A percentile compares a stretch with the other conserved stretches of the same genome.
These are phyloP conservation scores for Yamadazyma tumulicola DNA, from an alignment of 805 yeast genomes.

Conservation along the genomic window DNA sequence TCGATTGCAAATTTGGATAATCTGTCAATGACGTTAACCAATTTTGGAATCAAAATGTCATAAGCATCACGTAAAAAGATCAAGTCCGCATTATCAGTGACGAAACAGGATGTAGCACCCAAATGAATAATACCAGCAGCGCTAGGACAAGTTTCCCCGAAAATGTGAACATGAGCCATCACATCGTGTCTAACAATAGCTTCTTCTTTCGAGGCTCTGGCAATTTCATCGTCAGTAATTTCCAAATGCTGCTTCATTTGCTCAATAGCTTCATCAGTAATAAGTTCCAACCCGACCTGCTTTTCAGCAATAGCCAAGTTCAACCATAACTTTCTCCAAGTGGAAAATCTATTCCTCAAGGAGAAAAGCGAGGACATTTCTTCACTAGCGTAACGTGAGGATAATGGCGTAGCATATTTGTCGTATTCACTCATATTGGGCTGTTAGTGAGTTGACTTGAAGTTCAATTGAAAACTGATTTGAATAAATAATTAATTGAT, in stretches of 20 bases:
- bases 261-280: slow-evolving; percentile 87
- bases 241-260: slow-evolving; percentile 75
- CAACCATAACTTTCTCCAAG: slow-evolving; percentile 98
- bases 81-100: slow-evolving; percentile 96
- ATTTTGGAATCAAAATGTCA: slow-evolving; percentile 87
- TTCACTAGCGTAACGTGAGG: slow-evolving; percentile 95
- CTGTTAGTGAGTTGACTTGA: too few relatives aligned
- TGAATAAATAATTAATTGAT: too few relatives aligned
- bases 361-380: slow-evolving; percentile 96
- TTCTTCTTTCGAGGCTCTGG: slow-evolving; percentile 85
- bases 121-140: slow-evolving; percentile 98
- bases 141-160: slow-evolving; percentile 87
- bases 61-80: slow-evolving; percentile 95
- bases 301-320: slow-evolving; percentile 94
- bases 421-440: slow-evolving; percentile 50
- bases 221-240: slow-evolving; percentile 92
- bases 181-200: slow-evolving; percentile 98
- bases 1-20: slow-evolving; percentile 82
- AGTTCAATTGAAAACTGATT: too few relatives aligned
- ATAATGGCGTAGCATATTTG: slow-evolving; percentile 85
- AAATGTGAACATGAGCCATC: slow-evolving; percentile 98
- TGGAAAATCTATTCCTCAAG: slow-evolving; percentile 87
- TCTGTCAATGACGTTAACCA: slow-evolving; percentile 93
- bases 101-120: slow-evolving; percentile 98
- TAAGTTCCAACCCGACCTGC: slow-evolving; percentile 78